phyloP scores from a whole-genome alignment of 2,329 filamentous ascomycete genomes.

The Coniosporium tulheliwenetii region DNA sequence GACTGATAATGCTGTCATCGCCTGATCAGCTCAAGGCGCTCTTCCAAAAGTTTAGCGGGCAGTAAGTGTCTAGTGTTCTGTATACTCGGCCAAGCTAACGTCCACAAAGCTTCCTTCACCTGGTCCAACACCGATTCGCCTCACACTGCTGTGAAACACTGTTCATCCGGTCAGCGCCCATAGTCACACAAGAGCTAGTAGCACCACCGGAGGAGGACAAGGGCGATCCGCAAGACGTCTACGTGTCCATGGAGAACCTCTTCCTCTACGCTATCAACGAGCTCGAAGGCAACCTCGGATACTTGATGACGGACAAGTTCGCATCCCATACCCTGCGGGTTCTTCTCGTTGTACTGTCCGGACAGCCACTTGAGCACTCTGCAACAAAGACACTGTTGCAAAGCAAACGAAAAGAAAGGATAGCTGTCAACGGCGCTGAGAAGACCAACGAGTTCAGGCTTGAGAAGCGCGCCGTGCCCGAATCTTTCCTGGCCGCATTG shows the following conservation, averaged over 20 bases:
- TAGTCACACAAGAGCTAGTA: conserved; percentile 57
- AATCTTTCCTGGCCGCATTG: conserved; percentile 60
- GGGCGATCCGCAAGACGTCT: conserved; percentile 18
- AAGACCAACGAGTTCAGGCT: conserved; percentile 22
- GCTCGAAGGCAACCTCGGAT: conserved; percentile 70
- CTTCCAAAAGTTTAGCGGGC: conserved; percentile 70
- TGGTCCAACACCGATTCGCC: conserved; percentile 90
- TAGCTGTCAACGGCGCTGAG: conserved; percentile 42
- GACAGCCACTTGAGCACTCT: conserved; percentile 57
- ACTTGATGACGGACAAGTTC: conserved; percentile 72
- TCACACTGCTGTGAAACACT: conserved; percentile 94
- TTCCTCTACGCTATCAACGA: conserved; percentile 76
- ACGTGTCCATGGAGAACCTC: conserved; percentile 63
- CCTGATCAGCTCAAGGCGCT: conserved; percentile 69
- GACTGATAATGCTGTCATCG: conserved; percentile 69
- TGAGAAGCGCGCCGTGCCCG: conserved; percentile 46
- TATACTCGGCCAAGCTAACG: not conserved
- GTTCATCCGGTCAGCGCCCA: conserved; percentile 67
- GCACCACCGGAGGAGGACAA: conserved; percentile 25
- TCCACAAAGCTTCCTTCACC: conserved; percentile 50
- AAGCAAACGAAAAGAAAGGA: conserved; percentile 83
- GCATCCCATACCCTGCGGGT: conserved; percentile 85
- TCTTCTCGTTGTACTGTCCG: conserved; percentile 71
- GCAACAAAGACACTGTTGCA: conserved; percentile 62
- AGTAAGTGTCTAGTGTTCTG: conserved; percentile 30